phyloP scores from a whole-genome alignment of 352 stramenopile genomes.

The Blastocystis sp. region DNA sequence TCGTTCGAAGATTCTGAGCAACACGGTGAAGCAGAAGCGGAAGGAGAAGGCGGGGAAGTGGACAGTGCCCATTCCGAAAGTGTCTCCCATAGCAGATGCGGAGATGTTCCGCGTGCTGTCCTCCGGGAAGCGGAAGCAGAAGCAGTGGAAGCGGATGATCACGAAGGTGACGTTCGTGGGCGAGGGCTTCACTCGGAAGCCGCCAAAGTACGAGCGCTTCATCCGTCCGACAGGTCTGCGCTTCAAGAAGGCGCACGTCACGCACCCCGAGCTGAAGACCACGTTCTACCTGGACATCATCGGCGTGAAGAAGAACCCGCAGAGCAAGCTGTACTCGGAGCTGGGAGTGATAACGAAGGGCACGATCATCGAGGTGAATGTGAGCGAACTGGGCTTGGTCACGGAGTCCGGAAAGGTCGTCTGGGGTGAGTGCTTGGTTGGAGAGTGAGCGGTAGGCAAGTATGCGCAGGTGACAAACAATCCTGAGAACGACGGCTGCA shows the following conservation, averaged over 20 bases:
- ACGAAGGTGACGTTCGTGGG: conserved; percentile 96
- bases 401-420: conserved; percentile 98
- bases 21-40: conserved; percentile 99
- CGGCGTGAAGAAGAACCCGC: conserved; percentile 99
- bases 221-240: conserved; percentile 94
- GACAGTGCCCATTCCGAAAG: conserved; percentile 97
- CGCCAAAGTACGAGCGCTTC: conserved; percentile 99
- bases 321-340: conserved; percentile 88
- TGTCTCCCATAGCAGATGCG: conserved; percentile 95
- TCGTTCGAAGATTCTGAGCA: conserved; percentile 96
- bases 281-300: conserved; percentile 99
- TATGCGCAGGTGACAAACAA: conserved; percentile 99
- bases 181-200: conserved; percentile 97
- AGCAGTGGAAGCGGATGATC: conserved; percentile 83
- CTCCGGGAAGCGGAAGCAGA: conserved; percentile 88
- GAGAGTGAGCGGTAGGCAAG: conserved; percentile 61
- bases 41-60: conserved; percentile 99
- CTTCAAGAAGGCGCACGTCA: conserved; percentile 99
- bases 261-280: conserved; percentile 98
- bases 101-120: conserved; percentile 99
- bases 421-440: conserved; percentile 82
- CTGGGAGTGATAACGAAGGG: conserved; percentile 99
- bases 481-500: conserved; percentile 97
- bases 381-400: conserved; percentile 95
- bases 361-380: conserved; percentile 96